Percentiles rank a stretch among this genome's conserved stretches.
Conservation (phyloP, 1,284 basidiomycete genomes). For the Kalmanozyma brasiliensis region DNA sequence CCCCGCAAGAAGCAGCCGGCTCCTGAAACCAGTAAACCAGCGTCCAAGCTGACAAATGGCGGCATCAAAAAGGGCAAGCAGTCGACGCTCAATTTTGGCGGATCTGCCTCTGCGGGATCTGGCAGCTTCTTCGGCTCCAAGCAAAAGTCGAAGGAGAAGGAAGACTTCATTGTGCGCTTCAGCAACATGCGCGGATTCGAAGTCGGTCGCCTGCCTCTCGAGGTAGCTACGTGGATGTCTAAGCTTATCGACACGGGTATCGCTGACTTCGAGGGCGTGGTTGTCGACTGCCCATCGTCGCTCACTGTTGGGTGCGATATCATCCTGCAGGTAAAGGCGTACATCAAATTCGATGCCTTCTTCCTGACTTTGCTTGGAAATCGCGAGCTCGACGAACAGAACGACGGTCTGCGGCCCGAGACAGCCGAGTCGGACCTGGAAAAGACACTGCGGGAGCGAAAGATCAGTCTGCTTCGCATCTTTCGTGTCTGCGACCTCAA, state of each 20-base stretch:
- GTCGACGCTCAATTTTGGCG: slow-evolving; percentile 55
- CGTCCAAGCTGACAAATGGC: slow-evolving; percentile 26
- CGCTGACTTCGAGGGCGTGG: slow-evolving; percentile 58
- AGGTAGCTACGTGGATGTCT: slow-evolving; percentile 64
- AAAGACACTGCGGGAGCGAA: slow-evolving; percentile 79
- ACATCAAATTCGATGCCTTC: slow-evolving; percentile 49
- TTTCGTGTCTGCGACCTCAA: slow-evolving; percentile 61
- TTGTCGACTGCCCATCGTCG: slow-evolving; percentile 60
- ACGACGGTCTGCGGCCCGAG: slow-evolving; percentile 69
- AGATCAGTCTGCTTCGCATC: slow-evolving; percentile 70
- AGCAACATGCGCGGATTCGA: slow-evolving; percentile 64
- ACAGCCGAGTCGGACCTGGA: slow-evolving; percentile 80
- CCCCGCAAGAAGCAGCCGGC: slow-evolving; percentile 44
- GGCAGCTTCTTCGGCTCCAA: slow-evolving; percentile 24
- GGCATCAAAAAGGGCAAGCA: slow-evolving; percentile 43
- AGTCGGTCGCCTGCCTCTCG: slow-evolving; percentile 58
- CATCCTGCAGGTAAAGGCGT: slow-evolving; percentile 61
- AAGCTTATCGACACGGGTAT: slow-evolving; percentile 60
- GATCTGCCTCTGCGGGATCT: neutral
- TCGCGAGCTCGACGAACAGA: slow-evolving; percentile 13
- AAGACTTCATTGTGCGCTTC: slow-evolving; percentile 65
- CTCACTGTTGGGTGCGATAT: slow-evolving; percentile 63
- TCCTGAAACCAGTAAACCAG: slow-evolving; percentile 5
- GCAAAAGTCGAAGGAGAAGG: slow-evolving; percentile 47
- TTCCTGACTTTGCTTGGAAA: slow-evolving; percentile 16